phyloP scores from a whole-genome alignment of 2,329 filamentous ascomycete genomes.

The Botrytis cinerea region DNA sequence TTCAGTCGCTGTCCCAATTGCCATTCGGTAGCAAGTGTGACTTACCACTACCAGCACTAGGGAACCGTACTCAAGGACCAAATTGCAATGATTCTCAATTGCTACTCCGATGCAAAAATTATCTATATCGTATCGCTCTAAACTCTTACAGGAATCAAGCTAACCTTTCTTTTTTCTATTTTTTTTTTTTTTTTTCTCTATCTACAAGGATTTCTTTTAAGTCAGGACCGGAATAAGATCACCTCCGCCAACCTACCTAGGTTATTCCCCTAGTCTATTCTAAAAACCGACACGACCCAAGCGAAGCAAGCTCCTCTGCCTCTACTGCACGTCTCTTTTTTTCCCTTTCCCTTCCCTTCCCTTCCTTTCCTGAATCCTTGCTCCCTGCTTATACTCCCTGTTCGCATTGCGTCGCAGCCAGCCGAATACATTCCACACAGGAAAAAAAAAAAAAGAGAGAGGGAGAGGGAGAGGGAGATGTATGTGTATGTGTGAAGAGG shows the following conservation, averaged over 20 bases:
- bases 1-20: background rate
- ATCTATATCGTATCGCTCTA: background rate
- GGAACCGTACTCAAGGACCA: background rate
- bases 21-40: background rate
- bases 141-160: background rate
- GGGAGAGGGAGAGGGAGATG: background rate
- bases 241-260: conserved; percentile 5
- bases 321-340: conserved; percentile 13
- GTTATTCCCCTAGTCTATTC: conserved; percentile 17
- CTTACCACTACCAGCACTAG: background rate
- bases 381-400: conserved; percentile 4
- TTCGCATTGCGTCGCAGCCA: background rate
- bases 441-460: background rate
- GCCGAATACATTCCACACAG: conserved; percentile 10
- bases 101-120: background rate
- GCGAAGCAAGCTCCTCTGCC: background rate
- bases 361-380: background rate
- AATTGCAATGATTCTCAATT: background rate
- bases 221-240: conserved; percentile 20
- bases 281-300: conserved; percentile 14
- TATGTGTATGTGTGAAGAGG: background rate
- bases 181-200: background rate
- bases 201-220: conserved; percentile 7
- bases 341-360: background rate
- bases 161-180: background rate